These are phyloP conservation scores for Carex parvula DNA, from an alignment of 176 grass and related monocot genomes.

Conservation along the genomic window DNA sequence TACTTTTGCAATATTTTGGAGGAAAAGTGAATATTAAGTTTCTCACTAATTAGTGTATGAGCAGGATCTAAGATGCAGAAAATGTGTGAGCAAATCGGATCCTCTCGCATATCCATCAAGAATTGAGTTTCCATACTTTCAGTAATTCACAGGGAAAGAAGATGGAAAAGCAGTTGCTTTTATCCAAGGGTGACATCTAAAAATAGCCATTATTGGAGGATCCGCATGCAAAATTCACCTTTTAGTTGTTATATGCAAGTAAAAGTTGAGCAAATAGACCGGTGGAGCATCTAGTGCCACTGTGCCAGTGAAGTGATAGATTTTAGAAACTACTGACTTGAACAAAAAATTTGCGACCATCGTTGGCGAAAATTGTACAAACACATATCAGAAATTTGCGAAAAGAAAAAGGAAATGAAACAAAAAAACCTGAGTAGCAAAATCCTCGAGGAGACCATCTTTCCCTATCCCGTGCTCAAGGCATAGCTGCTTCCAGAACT, in stretches of 20 bases:
- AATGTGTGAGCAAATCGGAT: not conserved
- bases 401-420: not conserved
- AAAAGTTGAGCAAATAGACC: not conserved
- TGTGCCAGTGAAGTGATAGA: not conserved
- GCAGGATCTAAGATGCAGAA: conserved; percentile 6
- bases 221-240: conserved; percentile 3
- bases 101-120: not conserved
- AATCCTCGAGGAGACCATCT: conserved; percentile 97
- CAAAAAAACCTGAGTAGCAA: conserved; percentile 68
- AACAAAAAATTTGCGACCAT: not conserved
- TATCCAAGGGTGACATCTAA: not conserved
- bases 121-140: not conserved
- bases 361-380: not conserved
- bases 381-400: not conserved
- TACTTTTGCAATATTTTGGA: not conserved
- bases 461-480: conserved; percentile 99
- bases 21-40: not conserved
- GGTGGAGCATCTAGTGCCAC: not conserved
- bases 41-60: not conserved
- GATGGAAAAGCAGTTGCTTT: not conserved
- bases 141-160: not conserved
- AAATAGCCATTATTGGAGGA: not conserved
- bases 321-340: not conserved
- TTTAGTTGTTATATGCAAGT: not conserved
- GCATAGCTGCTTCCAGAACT: conserved; percentile 99